Evolutionary conservation across 345 rosid species (phyloP), one percentile per base, ranked within the genome.

Genomic region (Arabidopsis suecica): DNA sequence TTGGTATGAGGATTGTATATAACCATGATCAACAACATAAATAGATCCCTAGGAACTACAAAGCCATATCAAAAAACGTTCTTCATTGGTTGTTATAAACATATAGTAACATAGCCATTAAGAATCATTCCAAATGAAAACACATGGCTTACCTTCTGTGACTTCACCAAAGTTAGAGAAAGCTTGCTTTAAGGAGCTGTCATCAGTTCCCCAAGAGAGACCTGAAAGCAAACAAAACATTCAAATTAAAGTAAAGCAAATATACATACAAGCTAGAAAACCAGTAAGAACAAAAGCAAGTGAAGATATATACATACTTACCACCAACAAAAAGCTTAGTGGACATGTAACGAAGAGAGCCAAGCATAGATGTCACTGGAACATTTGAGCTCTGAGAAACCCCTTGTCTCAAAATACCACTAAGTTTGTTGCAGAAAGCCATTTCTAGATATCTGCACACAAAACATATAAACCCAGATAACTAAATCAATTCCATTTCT

Each of bases 301-400:
- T 18, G 14, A 62, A 13, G 12, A 25, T 49, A 34, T 18, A 14
- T 10, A n/a, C n/a, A 25, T 34, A 54, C 62, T 61, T 88, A 90
- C 98, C 98, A 86, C 93, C 96, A 61, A 93, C 40, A 45, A 91
- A 93, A 54, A 93, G 89, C 78, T 85, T 89, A 61, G 89, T 80
- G 77, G 86, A 78, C 76, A 67, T 71, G 72, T 63, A 67, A 30
- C 96, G 90, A 25, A 87, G 65, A 54, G 96, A 73, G 71, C 78
- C 84, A 28, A 89, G 69, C 87, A 93, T 68, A 12, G 89, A 82
- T 20, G 86, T 68, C 34, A 77, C 34, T 5, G 84, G 80, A 58
- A 33, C 79, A 79, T 79, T 82, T 47, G 82, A 86, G 66, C 80
- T 86, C 62, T 54, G 82, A 62, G 78, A 57, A 67, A 78, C 73